These are phyloP conservation scores for Thelephora terrestris DNA, from an alignment of 1,284 basidiomycete genomes.

Conservation along the genomic window DNA sequence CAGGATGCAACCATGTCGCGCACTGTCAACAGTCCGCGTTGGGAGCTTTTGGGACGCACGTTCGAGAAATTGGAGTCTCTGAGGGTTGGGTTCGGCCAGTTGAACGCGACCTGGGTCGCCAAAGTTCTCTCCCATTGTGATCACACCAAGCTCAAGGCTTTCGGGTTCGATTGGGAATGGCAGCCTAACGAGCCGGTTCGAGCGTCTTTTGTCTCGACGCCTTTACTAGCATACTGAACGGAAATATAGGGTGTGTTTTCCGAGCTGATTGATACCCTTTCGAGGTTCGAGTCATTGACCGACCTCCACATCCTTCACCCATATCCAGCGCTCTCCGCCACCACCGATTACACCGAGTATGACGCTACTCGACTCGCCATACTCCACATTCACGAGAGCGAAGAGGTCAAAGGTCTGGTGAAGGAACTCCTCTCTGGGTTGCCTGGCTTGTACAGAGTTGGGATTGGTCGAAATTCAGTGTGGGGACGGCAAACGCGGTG, in stretches of 20 bases:
- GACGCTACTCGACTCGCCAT: neutral
- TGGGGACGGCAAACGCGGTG: neutral
- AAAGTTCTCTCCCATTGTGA: neutral
- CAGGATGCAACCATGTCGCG: neutral
- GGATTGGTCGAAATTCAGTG: neutral
- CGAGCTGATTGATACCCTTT: neutral
- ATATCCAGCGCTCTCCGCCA: neutral
- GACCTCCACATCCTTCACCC: neutral
- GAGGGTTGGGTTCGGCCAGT: neutral
- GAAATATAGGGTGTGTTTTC: neutral
- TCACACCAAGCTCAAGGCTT: neutral
- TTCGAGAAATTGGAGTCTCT: neutral
- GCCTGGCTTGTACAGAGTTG: neutral
- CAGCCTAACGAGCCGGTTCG: neutral
- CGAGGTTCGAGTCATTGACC: neutral
- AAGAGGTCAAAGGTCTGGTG: neutral
- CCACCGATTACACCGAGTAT: too few species aligned
- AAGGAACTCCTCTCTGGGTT: neutral
- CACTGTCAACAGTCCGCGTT: neutral
- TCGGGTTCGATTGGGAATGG: constrained; percentile 1
- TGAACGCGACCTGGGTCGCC: neutral
- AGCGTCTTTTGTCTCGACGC: neutral
- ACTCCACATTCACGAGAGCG: neutral
- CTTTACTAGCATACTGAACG: neutral
- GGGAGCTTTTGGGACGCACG: neutral